A percentile compares a stretch with the other conserved stretches of the same genome.
phyloP scores from a whole-genome alignment of 2,329 filamentous ascomycete genomes.

The Trichoderma asperellum region DNA sequence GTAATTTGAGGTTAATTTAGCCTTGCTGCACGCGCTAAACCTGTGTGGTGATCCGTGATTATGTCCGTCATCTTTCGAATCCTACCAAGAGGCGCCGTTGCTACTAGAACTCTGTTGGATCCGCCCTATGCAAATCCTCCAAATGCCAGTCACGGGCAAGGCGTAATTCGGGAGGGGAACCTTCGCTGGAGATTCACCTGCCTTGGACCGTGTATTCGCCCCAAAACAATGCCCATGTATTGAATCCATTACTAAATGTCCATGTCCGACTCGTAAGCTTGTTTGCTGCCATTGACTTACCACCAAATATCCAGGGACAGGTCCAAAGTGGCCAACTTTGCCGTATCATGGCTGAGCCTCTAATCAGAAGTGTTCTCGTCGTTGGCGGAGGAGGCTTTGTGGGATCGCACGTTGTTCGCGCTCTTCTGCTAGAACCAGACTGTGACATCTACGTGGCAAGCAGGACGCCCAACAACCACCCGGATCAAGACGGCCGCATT shows the following conservation, averaged over 20 bases:
- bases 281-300: neutral
- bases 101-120: too few relatives aligned
- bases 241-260: neutral
- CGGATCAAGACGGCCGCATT: neutral
- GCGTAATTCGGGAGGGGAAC: too few relatives aligned
- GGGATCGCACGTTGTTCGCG: neutral
- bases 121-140: too few relatives aligned
- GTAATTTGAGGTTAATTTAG: too few relatives aligned
- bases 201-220: too few relatives aligned
- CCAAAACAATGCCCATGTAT: neutral
- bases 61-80: too few relatives aligned
- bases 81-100: too few relatives aligned
- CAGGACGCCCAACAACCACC: neutral
- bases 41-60: too few relatives aligned
- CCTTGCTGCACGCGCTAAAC: too few relatives aligned
- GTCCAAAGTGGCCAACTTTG: neutral
- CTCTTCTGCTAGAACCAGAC: neutral
- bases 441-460: neutral
- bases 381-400: neutral
- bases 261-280: neutral
- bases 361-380: neutral
- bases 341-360: neutral
- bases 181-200: neutral
- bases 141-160: too few relatives aligned
- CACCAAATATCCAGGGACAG: neutral